Evolutionary conservation across 768 basidiomycete species (phyloP), one percentile per base, ranked within the genome.

Genomic region (Asterophora parasitica): DNA sequence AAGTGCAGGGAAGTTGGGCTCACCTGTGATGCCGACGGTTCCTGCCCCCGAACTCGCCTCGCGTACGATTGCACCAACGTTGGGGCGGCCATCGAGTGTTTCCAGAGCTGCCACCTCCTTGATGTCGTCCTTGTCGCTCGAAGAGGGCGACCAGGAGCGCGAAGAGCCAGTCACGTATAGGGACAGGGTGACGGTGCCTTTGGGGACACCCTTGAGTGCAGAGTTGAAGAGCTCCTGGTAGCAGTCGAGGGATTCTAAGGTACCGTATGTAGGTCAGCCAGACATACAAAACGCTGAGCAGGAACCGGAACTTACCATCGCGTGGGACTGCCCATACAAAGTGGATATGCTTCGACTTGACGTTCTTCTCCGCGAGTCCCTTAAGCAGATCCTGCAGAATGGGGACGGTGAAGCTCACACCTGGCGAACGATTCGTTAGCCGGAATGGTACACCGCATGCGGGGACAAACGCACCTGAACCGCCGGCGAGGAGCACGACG

Each of bases 401-500:
- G 16, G 62, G 64, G 8, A 63, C 34, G 12, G 49, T 58, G 48
- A 61, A 61, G 7, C 60, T 66, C 13, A 56, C 60, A 28, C 60
- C 58, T 61, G n/a, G n/a, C n/a, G n/a, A n/a, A n/a, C 38, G 16
- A 27, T 2, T 16, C 35, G 15, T 38, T 1, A 7, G 32, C 39
- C 17, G 37, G 16, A 1, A 32, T 1, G 4, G 17, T 40, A 20
- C 3, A 33, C 5, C 28, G 28, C 27, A 16, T 27, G 26, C 8
- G 19, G 37, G 2, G 38, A 50, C 4, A 43, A 40, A 61, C 58
- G 41, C 34, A 61, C 68, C 68, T 16, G 53, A 63, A 0, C 67
- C 68, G 13, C 67, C 65, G 16, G 63, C 66, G 19, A 68, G 48
- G 9, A 70, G 51, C 16, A 63, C 48, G 3, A 67, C 62, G 1